Base-by-base conservation (phyloP, 2,329 filamentous ascomycete genomes). In the Cladorrhinum sp. region DNA sequence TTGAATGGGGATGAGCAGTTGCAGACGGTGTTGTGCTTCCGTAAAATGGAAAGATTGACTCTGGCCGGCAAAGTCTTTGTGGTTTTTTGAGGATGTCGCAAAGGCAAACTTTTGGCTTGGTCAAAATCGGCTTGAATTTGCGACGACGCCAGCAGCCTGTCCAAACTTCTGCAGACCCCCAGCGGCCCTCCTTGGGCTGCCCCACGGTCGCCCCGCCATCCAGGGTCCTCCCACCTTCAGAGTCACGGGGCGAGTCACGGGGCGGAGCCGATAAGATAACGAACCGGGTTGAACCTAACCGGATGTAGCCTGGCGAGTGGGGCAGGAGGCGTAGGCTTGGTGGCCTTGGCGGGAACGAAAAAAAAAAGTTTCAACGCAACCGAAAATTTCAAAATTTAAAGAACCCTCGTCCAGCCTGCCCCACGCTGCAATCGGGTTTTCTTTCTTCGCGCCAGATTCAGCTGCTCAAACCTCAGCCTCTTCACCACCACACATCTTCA, bases 401-500 rank as follows among this genome's bases (percentile, higher is more conserved):
- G 64, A 59, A 48, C 50, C 48, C 23, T 54, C 54, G 50, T 55
- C 64, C 61, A 57, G 61, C 54, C 64, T 67, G 65, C 67, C 66
- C 67, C 67, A 69, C 67, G 67, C 59, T 57, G 60, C 36, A 63
- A 61, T 62, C 62, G 61, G 62, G 61, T 61, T 63, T 61, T 62
- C 60, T 57, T 57, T 65, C 60, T 62, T 55, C 59, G 63, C 64
- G 66, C 66, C 63, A 68, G 65, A 66, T 64, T 67, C 67, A 61
- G 50, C 63, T 65, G 58, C 63, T 58, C 59, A 62, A 65, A 55
- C 57, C 56, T 62, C 58, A 60, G 42, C 56, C 55, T 62, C 52
- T 46, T 66, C 48, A 63, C 54, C 53, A 58, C 60, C 60, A 55
- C 71, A 73, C 64, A 67, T 68, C 64, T 72, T 73, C 76, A 91